phyloP scores from a whole-genome alignment of 2,329 filamentous ascomycete genomes.

The Fusarium tuaranense region DNA sequence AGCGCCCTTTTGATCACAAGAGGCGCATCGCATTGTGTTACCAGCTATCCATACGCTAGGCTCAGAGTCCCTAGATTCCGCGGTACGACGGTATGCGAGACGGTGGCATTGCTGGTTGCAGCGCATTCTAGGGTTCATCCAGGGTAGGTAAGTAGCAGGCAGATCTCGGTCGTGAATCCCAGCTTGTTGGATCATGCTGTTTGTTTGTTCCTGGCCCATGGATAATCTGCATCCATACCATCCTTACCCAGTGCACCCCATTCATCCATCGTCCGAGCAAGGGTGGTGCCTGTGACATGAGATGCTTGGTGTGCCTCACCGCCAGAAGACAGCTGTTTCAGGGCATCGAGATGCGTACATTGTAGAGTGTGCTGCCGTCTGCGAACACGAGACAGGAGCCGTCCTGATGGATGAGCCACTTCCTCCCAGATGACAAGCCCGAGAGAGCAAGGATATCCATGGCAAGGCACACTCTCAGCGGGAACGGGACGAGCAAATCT shows the following conservation, averaged over 20 bases:
- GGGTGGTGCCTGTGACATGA: constrained; percentile 13
- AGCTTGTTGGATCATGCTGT: background rate
- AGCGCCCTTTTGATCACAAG: constrained; percentile 25
- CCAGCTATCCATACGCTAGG: constrained; percentile 14
- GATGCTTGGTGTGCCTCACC: constrained; percentile 20
- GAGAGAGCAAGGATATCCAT: background rate
- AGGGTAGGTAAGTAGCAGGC: constrained; percentile 16
- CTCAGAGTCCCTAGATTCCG: constrained; percentile 20
- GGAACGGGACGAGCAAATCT: background rate
- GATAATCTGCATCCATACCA: background rate
- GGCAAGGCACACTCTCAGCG: background rate
- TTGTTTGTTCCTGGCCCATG: background rate
- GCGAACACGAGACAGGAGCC: background rate
- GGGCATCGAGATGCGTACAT: constrained; percentile 27
- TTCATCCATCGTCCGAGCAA: constrained; percentile 11
- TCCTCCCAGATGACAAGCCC: background rate
- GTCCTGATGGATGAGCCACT: background rate
- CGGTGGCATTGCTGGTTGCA: background rate
- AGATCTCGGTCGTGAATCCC: background rate
- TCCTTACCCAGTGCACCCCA: background rate
- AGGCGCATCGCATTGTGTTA: constrained; percentile 12
- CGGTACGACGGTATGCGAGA: constrained; percentile 1
- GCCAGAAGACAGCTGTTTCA: constrained; percentile 38
- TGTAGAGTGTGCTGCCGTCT: background rate
- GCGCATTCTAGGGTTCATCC: background rate